These are phyloP conservation scores for Ogataea saltuana DNA, from an alignment of 805 yeast species.

Conservation along the genomic window DNA sequence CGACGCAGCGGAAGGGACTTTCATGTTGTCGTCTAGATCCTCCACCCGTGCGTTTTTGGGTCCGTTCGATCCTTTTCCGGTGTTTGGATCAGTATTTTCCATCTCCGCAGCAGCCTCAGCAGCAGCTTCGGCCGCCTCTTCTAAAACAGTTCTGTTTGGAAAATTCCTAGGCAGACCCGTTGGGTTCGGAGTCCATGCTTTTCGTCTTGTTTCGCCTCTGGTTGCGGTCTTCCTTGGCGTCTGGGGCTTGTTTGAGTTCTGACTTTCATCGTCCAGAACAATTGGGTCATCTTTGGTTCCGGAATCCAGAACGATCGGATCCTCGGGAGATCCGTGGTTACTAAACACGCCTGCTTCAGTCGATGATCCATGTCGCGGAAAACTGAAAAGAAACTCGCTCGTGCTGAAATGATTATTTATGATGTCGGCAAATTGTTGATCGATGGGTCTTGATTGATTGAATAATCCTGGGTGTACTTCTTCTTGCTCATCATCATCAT, in stretches of 20 bases:
- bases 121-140: conserved; percentile 3
- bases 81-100: background rate
- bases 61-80: background rate
- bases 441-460: conserved; percentile 2
- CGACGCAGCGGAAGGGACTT: conserved; percentile 2
- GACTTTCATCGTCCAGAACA: conserved; percentile 26
- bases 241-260: no score
- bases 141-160: background rate
- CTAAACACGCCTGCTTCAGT: background rate
- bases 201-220: no score
- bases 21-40: background rate
- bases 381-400: conserved; percentile 1
- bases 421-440: conserved; percentile 6
- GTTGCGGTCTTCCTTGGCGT: no score
- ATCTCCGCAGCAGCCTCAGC: conserved; percentile 2
- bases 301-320: conserved; percentile 29
- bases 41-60: background rate
- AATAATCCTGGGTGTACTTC: background rate
- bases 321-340: conserved; percentile 23
- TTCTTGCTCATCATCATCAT: background rate
- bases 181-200: background rate
- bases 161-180: background rate
- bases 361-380: background rate
- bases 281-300: conserved; percentile 36
- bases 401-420: conserved; percentile 12